Evolutionary conservation across 2,329 filamentous ascomycete genomes (phyloP).

Genomic region (Fusarium penzigii): DNA sequence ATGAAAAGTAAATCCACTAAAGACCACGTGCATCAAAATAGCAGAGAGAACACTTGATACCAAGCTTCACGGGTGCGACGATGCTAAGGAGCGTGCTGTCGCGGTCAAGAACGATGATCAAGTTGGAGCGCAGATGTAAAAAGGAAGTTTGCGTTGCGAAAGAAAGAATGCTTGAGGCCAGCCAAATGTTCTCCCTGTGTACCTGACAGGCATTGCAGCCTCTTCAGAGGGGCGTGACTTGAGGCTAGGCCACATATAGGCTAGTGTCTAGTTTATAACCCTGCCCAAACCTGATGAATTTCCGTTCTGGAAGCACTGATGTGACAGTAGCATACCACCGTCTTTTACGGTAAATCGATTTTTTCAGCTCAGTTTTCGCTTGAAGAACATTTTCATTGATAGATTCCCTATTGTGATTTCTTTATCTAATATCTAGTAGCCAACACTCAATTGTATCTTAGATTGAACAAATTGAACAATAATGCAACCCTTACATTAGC

Average conservation of each 20-base stretch:
- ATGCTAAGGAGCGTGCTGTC: conserved; percentile 11
- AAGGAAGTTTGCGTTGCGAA: conserved; percentile 22
- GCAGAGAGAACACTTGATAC: conserved; percentile 14
- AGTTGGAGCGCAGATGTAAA: conserved; percentile 15
- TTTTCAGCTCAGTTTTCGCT: no score
- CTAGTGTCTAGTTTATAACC: conserved; percentile 12
- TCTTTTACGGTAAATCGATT: no score
- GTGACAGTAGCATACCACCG: no score
- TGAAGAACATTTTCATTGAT: no score
- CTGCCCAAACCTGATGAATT: conserved; percentile 7
- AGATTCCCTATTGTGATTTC: no score
- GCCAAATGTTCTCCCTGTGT: conserved; percentile 20
- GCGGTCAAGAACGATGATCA: conserved; percentile 18
- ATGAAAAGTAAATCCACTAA: conserved; percentile 8
- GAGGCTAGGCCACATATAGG: conserved; percentile 15
- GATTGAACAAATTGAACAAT: no score
- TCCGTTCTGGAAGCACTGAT: neutral
- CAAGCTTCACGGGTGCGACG: conserved; percentile 11
- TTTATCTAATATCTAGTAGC: no score
- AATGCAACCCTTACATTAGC: no score
- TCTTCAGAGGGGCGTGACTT: conserved; percentile 24
- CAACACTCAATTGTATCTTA: no score
- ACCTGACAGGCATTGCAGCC: conserved; percentile 18
- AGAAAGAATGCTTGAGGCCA: conserved; percentile 23
- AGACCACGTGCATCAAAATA: conserved; percentile 20